Evolutionary conservation across 2,329 filamentous ascomycete species (phyloP), one percentile per base, ranked within the genome.

Genomic region (Dichotomopilus funicola): DNA sequence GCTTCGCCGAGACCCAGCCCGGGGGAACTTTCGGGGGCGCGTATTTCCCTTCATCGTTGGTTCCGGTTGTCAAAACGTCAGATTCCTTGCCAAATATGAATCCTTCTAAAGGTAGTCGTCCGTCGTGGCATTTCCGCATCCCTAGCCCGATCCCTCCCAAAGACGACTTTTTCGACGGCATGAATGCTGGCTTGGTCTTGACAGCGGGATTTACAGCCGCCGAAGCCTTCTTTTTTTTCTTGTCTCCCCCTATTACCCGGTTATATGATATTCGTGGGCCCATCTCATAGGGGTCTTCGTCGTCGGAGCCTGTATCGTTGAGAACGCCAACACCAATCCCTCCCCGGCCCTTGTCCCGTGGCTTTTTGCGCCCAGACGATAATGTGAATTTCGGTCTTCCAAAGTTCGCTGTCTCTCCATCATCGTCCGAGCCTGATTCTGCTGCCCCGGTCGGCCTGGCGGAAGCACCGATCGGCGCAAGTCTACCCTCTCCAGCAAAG

Each of bases 231-330:
- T 86, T 85, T 64, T 89, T 91, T 68, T 86, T 87, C 70, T 89
- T 95, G 60, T 91, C 87, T 0, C 86, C 87, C 13, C 89, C 91
- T 57, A 96, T 82, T 5, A 86, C 79, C 42, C 85, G 82, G 64
- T 89, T 95, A 70, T 95, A 96, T 10, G 86, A 89, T 68, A 96
- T 95, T 62, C 85, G 87, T 0, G 94, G 94, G 0, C 92, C 92
- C 52, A 97, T 86, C 56, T 92, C 88, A 67, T 96, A 97, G 0
- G 90, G 88, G 65, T 96, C 91, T 64, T 97, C 94, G 46, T 96
- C 91, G 62, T 97, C 94, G 4, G 92, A 96, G 9, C 91, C 91
- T 19, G 86, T 94, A 62, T 96, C 92, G 64, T 97, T 96, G 46
- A 97, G 72, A 1, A 96, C 78, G 0, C 92, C 92, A 11, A 96